Percentiles rank a stretch among this genome's conserved stretches.
Evolutionary conservation across 2,329 filamentous ascomycete species (phyloP).

Genomic region (Cercospora janseana): DNA sequence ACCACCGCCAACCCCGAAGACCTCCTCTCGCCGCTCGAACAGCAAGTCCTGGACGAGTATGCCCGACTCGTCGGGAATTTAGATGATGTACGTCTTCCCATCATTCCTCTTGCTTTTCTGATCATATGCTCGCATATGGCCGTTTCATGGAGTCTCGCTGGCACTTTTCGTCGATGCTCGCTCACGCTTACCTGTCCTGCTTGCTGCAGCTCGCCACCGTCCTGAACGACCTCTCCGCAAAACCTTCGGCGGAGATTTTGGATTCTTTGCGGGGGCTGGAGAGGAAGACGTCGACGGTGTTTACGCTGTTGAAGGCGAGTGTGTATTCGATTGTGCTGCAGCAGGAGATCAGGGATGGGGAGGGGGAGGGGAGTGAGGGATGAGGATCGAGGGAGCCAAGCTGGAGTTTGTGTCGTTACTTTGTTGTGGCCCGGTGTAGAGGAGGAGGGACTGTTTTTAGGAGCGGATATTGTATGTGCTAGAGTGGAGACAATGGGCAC

Average conservation of each 20-base stretch:
- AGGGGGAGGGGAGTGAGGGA: background rate
- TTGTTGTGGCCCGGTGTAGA: no score
- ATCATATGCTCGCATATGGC: conserved; percentile 16
- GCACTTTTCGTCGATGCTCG: no score
- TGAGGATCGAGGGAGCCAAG: background rate
- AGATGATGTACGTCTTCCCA: conserved; percentile 65
- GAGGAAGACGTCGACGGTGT: conserved; percentile 90
- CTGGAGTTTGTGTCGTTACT: background rate
- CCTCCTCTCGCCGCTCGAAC: conserved; percentile 71
- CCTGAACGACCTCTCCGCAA: conserved; percentile 67
- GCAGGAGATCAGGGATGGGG: conserved; percentile 71
- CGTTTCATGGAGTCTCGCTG: no score
- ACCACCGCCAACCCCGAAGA: conserved; percentile 16
- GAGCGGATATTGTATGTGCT: no score
- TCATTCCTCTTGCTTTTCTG: conserved; percentile 22
- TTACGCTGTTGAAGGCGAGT: conserved; percentile 93
- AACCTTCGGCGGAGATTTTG: conserved; percentile 67
- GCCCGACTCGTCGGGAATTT: conserved; percentile 82
- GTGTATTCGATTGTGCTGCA: conserved; percentile 98
- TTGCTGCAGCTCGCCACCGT: conserved; percentile 51
- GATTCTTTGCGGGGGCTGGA: conserved; percentile 85
- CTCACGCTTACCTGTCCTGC: no score
- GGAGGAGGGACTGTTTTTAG: no score
- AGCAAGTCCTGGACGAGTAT: conserved; percentile 94
- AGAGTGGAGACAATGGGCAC: no score